Evolutionary conservation across 2,329 filamentous ascomycete species (phyloP), one percentile per base, ranked within the genome.

Genomic region (Colletotrichum orbiculare): DNA sequence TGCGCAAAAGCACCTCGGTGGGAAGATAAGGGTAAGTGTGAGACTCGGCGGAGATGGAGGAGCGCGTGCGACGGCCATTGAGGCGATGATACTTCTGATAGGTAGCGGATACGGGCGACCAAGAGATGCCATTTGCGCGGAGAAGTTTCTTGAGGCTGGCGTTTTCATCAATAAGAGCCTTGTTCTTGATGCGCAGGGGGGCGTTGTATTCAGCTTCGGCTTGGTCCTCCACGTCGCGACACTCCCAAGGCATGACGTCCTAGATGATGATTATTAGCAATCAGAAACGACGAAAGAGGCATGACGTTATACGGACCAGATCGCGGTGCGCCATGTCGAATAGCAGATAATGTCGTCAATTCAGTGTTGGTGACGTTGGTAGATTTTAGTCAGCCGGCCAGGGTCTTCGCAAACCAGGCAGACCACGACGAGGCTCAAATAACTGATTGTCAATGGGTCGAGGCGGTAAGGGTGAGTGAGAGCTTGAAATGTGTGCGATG

Each of bases 151-250:
- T 87, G 53, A 87, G 75, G 39, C 71, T 73, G 71, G 81, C 55
- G 64, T 85, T 85, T 72, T 87, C 84, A 15, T 83, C 81, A 12
- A 75, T 67, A 3, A 87, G 77, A 53, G 75, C 72, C 67, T 78
- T 77, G 54, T 84, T 84, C 68, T 79, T 77, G 59, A 73, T 73
- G 35, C 83, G 83, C n/a, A 84, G 74, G 38, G 83, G 83, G 38
- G 80, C 74, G 38, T 84, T 80, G 71, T 83, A 85, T 52, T 78
- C 76, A 41, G 75, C 73, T 72, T 81, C 81, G 52, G 83, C 82
- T 73, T 81, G 78, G 37, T 86, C 83, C 64, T 83, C 78, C 69
- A 81, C 82, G 68, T 87, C 84, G 58, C 83, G 82, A 60, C 80
- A 82, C 69, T 86, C 84, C 80, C 80, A 83, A 4, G 84, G 80